Evolutionary conservation across 306 rosid species (phyloP), one percentile per base, ranked within the genome.

Genomic region (Castanospermum australe): DNA sequence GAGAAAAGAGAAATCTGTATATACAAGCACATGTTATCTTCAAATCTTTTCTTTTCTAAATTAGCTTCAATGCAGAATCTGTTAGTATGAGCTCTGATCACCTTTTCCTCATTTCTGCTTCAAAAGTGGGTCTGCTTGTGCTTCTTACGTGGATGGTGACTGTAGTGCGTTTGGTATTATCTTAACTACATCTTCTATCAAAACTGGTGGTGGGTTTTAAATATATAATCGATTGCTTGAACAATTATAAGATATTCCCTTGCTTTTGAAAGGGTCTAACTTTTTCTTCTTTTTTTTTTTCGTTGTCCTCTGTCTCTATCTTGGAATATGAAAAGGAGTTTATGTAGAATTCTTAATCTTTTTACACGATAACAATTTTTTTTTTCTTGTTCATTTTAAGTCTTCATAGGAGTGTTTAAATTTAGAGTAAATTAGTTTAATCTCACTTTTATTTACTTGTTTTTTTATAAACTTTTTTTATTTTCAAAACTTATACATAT

Each of bases 91-190:
- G 61, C 73, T 39, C 69, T 63, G 4, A 70, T 55, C 59, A 68
- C 25, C 57, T 68, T 85, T 82, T 79, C 41, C 52, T 52, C 36
- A 20, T 42, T 80, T 79, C 74, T 79, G 36, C 82, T 65, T 51
- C 45, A 75, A 77, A 83, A 83, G 87, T 73, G 20, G 79, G 82
- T 75, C 45, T 4, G 60, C 71, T 84, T 20, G 55, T 67, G 68
- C 39, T 85, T 81, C 79, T 42, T 28, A 36, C 44, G 71, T 61
- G 66, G 30, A 51, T 17, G 39, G 88, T 83, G 85, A 86, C 65
- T 81, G 85, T 70, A 80, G 87, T 84, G 83, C 79, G 65, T 67
- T 57, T 22, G 64, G 67, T 79, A 81, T 81, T 79, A 74, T 81
- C 83, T 78, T 50, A 51, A 69, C 7, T 24, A 6, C 36, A 9